phyloP scores from a whole-genome alignment of 768 basidiomycete genomes.

The Ephemerocybe angulata region DNA sequence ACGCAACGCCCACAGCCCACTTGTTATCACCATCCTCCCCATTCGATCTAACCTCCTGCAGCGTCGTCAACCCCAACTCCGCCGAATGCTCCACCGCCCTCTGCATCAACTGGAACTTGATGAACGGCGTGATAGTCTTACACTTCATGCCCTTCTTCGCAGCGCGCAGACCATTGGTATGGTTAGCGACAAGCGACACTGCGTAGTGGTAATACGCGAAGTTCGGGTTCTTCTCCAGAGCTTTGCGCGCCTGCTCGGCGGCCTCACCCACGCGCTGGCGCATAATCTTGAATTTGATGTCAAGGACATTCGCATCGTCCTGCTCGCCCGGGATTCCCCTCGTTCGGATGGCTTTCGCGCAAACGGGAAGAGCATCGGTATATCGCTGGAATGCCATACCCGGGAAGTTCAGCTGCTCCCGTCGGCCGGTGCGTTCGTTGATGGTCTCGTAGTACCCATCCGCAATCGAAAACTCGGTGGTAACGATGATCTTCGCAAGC shows the following conservation, averaged over 20 bases:
- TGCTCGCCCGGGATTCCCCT: slow-evolving; percentile 37
- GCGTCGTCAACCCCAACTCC: slow-evolving; percentile 47
- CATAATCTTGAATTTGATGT: slow-evolving; percentile 58
- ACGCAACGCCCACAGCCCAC: slow-evolving; percentile 60
- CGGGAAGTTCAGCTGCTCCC: too few relatives aligned
- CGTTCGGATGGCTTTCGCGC: slow-evolving; percentile 52
- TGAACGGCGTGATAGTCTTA: slow-evolving; percentile 49
- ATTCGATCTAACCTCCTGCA: slow-evolving; percentile 48
- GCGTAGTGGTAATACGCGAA: slow-evolving; percentile 65
- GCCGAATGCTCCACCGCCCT: slow-evolving; percentile 62
- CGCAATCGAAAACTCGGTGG: too few relatives aligned
- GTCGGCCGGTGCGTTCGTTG: not conserved
- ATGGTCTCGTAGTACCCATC: too few relatives aligned
- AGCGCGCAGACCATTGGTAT: slow-evolving; percentile 48
- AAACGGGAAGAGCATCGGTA: slow-evolving; percentile 55
- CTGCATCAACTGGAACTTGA: slow-evolving; percentile 54
- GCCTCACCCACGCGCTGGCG: slow-evolving; percentile 47
- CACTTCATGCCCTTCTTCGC: slow-evolving; percentile 67
- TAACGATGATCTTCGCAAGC: too few relatives aligned
- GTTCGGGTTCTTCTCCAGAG: slow-evolving; percentile 51
- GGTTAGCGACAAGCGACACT: slow-evolving; percentile 47
- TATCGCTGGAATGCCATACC: slow-evolving; percentile 60
- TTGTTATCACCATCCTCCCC: slow-evolving; percentile 37
- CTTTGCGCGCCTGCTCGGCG: slow-evolving; percentile 41
- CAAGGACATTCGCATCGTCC: slow-evolving; percentile 61